phyloP scores from a whole-genome alignment of 2,329 filamentous ascomycete genomes.

The Hypoxylon sp. region DNA sequence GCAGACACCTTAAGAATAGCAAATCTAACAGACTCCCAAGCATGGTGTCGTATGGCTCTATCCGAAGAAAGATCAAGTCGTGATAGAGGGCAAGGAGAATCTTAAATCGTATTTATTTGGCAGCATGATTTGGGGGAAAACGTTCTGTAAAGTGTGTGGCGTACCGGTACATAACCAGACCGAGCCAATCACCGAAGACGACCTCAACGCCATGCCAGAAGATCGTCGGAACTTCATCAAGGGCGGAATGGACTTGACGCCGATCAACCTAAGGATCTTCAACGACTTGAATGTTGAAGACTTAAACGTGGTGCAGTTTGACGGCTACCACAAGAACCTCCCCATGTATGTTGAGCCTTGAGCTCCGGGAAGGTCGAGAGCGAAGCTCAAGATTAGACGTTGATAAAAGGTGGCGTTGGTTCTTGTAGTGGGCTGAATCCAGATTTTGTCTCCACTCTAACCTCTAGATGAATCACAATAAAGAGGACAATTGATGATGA shows the following conservation, averaged over 20 bases:
- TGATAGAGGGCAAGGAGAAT: constrained; percentile 59
- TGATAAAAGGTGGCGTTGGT: neutral
- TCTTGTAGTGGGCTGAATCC: constrained; percentile 3
- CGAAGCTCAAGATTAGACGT: neutral
- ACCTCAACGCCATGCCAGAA: constrained; percentile 55
- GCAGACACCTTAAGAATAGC: neutral
- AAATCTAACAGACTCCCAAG: constrained; percentile 50
- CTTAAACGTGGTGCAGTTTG: constrained; percentile 35
- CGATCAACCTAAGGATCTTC: constrained; percentile 52
- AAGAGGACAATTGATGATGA: neutral
- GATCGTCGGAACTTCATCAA: constrained; percentile 38
- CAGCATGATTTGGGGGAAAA: constrained; percentile 56
- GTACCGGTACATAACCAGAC: constrained; percentile 58
- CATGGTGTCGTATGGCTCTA: constrained; percentile 64
- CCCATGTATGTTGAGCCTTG: constrained; percentile 57
- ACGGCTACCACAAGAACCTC: constrained; percentile 45
- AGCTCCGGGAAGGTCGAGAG: neutral
- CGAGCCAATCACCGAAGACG: constrained; percentile 55
- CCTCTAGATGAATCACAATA: constrained; percentile 1
- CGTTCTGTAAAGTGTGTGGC: constrained; percentile 66
- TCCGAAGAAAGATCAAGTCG: constrained; percentile 58
- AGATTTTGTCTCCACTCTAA: constrained; percentile 5
- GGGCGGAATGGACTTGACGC: constrained; percentile 36
- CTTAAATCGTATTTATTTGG: constrained; percentile 59
- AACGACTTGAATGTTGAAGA: constrained; percentile 47